Base-by-base conservation (phyloP, 1,284 basidiomycete genomes). In the Rhodotorula mucilaginosa region DNA sequence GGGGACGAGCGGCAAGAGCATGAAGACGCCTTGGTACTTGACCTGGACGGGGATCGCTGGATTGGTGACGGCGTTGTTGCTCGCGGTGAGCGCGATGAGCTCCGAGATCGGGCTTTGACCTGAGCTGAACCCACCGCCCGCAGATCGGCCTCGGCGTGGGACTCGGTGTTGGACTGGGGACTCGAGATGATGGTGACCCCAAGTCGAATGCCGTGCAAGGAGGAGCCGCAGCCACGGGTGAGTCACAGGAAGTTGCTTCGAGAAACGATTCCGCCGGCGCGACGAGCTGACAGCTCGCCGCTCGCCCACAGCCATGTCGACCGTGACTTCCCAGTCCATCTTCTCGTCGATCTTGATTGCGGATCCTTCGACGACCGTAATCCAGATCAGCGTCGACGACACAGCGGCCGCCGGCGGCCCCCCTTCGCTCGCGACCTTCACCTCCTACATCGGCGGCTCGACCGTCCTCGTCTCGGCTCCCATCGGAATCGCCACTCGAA, bases 81-180 rank as follows among this genome's bases (percentile, higher is more conserved):
- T 64, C 5, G 63, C 63, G 54, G 67, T 63, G 31, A 46, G 67
- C 19, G 3, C 12, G 47, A 7, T 10, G 8, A 15, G 18, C 5
- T 16, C 13, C 26, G 10, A 1, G 10, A 16, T 26, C 18, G 12
- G 8, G 16, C 1, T 5, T 5, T 1, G 26, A 21, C 31, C 31
- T 15, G 48, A 46, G 8, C 16, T 44, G 26, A 29, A 21, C 21
- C 0, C 21, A 12, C 19, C 19, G 23, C 1, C 13, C 2, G 51
- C 54, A 68, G 67, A 26, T 74, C 7, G 71, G 66, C 8, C 44
- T 75, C 3, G 74, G 70, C 3, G 66, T 75, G 15, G 74, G 74
- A 0, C 46, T 75, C 6, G 74, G 74, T 1, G 68, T 75, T 1
- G 74, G 74, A 13, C 31, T 75, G 4, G 68, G 67, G 5, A 60